phyloP scores from a whole-genome alignment of 805 yeast species.

The Wickerhamomyces queroliae region DNA sequence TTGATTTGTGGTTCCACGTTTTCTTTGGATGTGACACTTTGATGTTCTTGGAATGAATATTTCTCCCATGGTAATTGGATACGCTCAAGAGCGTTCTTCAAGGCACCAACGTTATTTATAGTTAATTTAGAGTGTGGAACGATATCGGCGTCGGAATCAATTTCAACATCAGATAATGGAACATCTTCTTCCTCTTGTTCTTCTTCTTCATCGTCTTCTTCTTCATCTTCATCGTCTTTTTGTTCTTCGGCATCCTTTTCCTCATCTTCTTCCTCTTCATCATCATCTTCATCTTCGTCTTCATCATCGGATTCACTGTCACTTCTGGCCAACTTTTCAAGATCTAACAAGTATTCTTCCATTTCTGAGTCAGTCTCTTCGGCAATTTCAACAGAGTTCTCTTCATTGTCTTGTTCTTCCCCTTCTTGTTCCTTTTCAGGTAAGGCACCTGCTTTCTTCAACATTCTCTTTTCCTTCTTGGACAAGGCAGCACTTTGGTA shows the following conservation, averaged over 20 bases:
- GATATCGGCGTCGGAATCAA: conserved; percentile 91
- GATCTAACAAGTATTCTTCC: conserved; percentile 40
- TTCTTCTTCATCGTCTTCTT: conserved; percentile 44
- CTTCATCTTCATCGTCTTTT: conserved; percentile 39
- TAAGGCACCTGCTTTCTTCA: conserved; percentile 37
- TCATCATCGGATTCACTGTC: conserved; percentile 33
- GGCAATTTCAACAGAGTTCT: conserved; percentile 33
- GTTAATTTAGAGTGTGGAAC: conserved; percentile 90
- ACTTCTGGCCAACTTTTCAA: conserved; percentile 50
- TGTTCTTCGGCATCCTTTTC: conserved; percentile 33
- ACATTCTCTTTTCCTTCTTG: conserved; percentile 56
- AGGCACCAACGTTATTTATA: conserved; percentile 81
- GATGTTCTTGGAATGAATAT: conserved; percentile 79
- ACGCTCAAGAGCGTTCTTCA: conserved; percentile 62
- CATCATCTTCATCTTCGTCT: conserved; percentile 31
- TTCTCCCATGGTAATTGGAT: conserved; percentile 54
- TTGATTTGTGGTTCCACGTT: conserved; percentile 62
- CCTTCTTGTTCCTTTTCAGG: conserved; percentile 17
- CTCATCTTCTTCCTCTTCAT: conserved; percentile 28
- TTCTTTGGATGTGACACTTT: conserved; percentile 56
- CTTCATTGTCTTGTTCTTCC: conserved; percentile 13
- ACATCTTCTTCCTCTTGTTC: conserved; percentile 77
- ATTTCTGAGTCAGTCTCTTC: conserved; percentile 40
- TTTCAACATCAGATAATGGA: conserved; percentile 84
- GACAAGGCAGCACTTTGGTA: conserved; percentile 49